Evolutionary conservation across 176 grass and related monocot genomes (phyloP), one percentile per base, ranked within the genome.

Genomic region (Oryza glumipatula): DNA sequence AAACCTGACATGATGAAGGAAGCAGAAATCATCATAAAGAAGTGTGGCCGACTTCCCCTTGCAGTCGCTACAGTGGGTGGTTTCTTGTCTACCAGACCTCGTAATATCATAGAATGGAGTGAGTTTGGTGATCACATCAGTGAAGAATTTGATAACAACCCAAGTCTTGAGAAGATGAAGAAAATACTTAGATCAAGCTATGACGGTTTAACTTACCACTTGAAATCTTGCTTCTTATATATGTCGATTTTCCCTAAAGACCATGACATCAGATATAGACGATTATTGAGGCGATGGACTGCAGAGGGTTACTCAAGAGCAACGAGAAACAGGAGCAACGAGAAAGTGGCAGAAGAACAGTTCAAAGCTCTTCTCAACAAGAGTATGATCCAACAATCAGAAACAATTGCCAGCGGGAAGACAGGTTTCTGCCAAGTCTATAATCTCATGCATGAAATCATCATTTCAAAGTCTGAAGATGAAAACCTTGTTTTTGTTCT

Each of bases 11-110:
- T 80, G 35, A 47, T 2, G 6, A 13, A 43, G 3, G n/a, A 75
- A 72, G 76, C 77, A 41, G 0, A 60, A 7, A 5, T 41, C 7
- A 0, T 56, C 2, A 85, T 93, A 2, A 71, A 76, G 6, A 93
- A 78, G 28, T 93, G 85, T 5, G 23, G 6, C 19, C 58, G 85
- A 7, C 43, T 83, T 61, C 88, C 85, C 5, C 47, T 94, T 5
- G 91, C 91, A 11, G 88, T 94, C 22, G 60, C 79, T 0, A 80
- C 72, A 0, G 49, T 94, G 2, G 88, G 81, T 9, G 43, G 92
- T 14, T 67, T 76, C 39, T 33, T 94, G 1, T 21, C 88, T 0
- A 60, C 43, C 0, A 82, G 56, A 72, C 68, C 58, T 1, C 65
- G 48, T 66, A 93, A 0, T 2, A 22, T 8, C 0, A 9, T 0